Evolutionary conservation across 2,329 filamentous ascomycete genomes (phyloP).

Genomic region (Ophiostoma fasciatum): DNA sequence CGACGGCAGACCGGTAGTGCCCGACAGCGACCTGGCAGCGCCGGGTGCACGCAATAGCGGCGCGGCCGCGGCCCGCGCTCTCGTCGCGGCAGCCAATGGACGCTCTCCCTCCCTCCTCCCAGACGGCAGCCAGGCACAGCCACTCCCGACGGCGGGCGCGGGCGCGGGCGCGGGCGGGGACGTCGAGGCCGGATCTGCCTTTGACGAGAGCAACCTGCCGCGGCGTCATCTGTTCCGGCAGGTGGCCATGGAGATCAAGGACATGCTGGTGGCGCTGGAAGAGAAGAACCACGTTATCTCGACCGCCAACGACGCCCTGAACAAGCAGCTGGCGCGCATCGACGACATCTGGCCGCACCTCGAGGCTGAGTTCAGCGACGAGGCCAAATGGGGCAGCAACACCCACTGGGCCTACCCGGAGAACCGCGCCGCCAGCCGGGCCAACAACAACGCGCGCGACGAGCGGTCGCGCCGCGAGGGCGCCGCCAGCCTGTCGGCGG

Average conservation of each 20-base stretch:
- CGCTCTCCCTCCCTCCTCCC: slow-evolving; percentile 10
- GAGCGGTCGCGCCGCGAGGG: slow-evolving; percentile 69
- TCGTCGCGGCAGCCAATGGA: slow-evolving; percentile 25
- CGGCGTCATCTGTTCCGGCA: slow-evolving; percentile 64
- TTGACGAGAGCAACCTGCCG: slow-evolving; percentile 43
- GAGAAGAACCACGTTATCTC: slow-evolving; percentile 97
- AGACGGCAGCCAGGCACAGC: not conserved
- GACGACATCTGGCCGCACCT: slow-evolving; percentile 80
- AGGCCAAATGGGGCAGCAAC: slow-evolving; percentile 81
- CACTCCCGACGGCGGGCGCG: not conserved
- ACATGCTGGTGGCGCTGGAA: slow-evolving; percentile 80
- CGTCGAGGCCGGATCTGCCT: slow-evolving; percentile 18
- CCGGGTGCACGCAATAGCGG: no score
- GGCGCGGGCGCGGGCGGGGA: no score
- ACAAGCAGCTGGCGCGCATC: slow-evolving; percentile 70
- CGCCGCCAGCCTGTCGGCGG: slow-evolving; percentile 61
- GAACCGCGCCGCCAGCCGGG: slow-evolving; percentile 47
- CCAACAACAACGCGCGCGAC: slow-evolving; percentile 43
- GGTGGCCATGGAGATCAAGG: slow-evolving; percentile 61
- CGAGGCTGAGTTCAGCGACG: slow-evolving; percentile 80
- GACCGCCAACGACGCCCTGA: slow-evolving; percentile 78
- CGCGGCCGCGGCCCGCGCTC: slow-evolving; percentile 13
- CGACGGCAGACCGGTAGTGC: no score
- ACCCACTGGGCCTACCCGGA: slow-evolving; percentile 94
- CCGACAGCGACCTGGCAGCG: no score